Conservation (phyloP, 495 filamentous ascomycete genomes). For the Chaetomium tenue region DNA sequence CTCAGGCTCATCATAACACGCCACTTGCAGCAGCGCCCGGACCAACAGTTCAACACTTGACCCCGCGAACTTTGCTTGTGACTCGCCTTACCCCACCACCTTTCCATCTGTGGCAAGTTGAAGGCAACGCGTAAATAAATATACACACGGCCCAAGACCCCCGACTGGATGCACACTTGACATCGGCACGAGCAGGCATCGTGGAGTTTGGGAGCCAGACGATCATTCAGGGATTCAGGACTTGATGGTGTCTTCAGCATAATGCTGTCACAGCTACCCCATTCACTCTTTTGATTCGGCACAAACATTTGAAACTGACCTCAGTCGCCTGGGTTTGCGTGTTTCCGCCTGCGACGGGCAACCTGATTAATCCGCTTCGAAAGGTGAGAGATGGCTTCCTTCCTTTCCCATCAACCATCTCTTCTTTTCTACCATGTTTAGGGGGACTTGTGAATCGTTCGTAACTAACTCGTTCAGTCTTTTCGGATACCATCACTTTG, state of each 20-base stretch:
- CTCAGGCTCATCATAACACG: background rate
- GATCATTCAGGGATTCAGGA: no score
- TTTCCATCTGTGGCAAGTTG: background rate
- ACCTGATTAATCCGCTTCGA: background rate
- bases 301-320: background rate
- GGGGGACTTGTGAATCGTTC: background rate
- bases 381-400: background rate
- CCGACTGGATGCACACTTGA: constrained; percentile 2
- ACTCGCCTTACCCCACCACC: constrained; percentile 5
- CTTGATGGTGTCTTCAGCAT: no score
- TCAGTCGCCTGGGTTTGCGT: background rate
- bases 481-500: background rate
- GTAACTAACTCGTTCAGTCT: background rate
- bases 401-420: background rate
- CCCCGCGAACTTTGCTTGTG: background rate
- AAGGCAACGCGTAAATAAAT: background rate
- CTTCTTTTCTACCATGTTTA: background rate
- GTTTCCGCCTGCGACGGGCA: background rate
- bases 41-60: background rate
- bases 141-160: background rate
- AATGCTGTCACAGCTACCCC: background rate
- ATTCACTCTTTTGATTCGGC: background rate
- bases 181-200: background rate
- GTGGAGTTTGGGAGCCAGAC: background rate
- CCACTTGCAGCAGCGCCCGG: background rate